phyloP scores from a whole-genome alignment of 192 early-diverging fungal species.

The Lobosporangium transversale region DNA sequence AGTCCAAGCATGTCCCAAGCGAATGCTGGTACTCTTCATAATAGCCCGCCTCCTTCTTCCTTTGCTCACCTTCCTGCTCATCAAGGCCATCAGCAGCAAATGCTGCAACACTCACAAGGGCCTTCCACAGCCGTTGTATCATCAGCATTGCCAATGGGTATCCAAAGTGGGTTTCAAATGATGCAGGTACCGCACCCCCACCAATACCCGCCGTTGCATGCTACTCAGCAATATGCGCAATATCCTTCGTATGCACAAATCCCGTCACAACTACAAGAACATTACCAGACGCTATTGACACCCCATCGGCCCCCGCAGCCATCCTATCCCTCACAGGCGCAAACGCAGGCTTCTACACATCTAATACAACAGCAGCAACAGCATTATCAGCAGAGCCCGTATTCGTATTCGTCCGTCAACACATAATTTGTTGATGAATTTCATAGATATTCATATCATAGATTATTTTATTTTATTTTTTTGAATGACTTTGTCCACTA shows the following conservation, averaged over 20 bases:
- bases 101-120: slow-evolving; percentile 4
- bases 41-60: slow-evolving; percentile 18
- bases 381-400: slow-evolving; percentile 15
- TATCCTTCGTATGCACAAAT: slow-evolving; percentile 24
- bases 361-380: slow-evolving; percentile 11
- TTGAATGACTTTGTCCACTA: too few relatives aligned
- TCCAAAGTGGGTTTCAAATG: slow-evolving; percentile 2
- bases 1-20: slow-evolving; percentile 25
- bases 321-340: slow-evolving; percentile 1
- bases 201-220: neutral
- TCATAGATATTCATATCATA: too few relatives aligned
- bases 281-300: neutral
- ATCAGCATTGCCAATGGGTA: slow-evolving; percentile 2
- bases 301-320: slow-evolving; percentile 6
- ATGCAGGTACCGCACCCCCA: slow-evolving; percentile 14
- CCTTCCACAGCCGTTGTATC: neutral
- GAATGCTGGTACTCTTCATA: neutral
- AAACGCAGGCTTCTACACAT: neutral
- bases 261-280: slow-evolving; percentile 5
- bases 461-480: too few relatives aligned
- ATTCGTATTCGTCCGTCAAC: neutral
- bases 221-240: slow-evolving; percentile 6
- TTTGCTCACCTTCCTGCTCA: neutral
- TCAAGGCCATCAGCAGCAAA: slow-evolving; percentile 14
- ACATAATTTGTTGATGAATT: too few relatives aligned